Evolutionary conservation across 2,329 filamentous ascomycete species (phyloP).

Genomic region (Beauveria sp.): DNA sequence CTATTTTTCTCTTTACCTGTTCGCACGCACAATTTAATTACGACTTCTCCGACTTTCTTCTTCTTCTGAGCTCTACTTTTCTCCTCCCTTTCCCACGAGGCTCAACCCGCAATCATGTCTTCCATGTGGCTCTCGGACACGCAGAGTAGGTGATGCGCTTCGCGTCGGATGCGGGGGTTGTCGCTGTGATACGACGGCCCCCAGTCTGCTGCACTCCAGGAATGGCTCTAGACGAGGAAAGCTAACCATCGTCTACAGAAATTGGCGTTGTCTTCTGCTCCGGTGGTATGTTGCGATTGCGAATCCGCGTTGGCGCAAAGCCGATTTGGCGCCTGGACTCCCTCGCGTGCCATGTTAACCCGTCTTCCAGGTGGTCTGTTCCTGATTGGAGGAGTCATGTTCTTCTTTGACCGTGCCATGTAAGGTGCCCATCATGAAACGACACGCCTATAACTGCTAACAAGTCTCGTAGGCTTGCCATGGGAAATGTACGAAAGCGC

Average conservation of each 20-base stretch:
- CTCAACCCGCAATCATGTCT: constrained; percentile 50
- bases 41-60: neutral
- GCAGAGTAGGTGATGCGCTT: constrained; percentile 64
- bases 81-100: neutral
- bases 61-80: neutral
- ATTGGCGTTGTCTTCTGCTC: constrained; percentile 97
- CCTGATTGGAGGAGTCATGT: constrained; percentile 83
- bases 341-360: constrained; percentile 15
- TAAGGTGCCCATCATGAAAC: constrained; percentile 35
- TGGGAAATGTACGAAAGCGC: constrained; percentile 72
- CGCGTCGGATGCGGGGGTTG: neutral
- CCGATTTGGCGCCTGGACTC: neutral
- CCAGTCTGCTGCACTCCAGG: neutral
- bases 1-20: neutral
- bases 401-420: constrained; percentile 98
- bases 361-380: constrained; percentile 71
- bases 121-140: constrained; percentile 95
- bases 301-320: constrained; percentile 16
- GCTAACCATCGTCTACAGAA: constrained; percentile 51
- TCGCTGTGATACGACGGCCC: neutral
- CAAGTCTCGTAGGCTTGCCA: constrained; percentile 62
- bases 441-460: constrained; percentile 10
- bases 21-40: neutral
- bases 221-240: neutral
- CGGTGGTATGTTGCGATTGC: constrained; percentile 61